Evolutionary conservation across 352 stramenopile species (phyloP).

Genomic region (Nothophytophthora sp.): DNA sequence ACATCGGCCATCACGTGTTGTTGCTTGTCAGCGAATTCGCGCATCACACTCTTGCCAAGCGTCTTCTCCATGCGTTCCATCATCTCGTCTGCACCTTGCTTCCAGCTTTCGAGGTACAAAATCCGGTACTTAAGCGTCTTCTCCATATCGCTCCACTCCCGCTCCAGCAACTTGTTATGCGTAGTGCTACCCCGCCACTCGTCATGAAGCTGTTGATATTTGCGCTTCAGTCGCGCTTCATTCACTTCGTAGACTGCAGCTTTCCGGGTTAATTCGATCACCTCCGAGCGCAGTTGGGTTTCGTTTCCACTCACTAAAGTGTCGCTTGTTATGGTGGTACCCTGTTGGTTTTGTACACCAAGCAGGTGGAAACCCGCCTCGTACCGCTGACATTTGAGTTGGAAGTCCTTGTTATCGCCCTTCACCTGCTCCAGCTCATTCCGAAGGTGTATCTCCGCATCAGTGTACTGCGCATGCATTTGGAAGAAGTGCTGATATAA

Average conservation of each 20-base stretch:
- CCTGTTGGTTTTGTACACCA: conserved; percentile 26
- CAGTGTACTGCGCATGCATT: conserved; percentile 47
- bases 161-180: conserved; percentile 43
- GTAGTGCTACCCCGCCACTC: conserved; percentile 39
- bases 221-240: conserved; percentile 68
- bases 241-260: conserved; percentile 85
- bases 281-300: conserved; percentile 40
- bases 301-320: conserved; percentile 30
- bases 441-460: conserved; percentile 35
- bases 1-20: conserved; percentile 30
- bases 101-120: conserved; percentile 92
- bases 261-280: conserved; percentile 76
- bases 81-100: conserved; percentile 64
- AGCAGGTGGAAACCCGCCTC: conserved; percentile 55
- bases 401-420: conserved; percentile 41
- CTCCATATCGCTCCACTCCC: conserved; percentile 89
- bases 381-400: conserved; percentile 54
- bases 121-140: conserved; percentile 86
- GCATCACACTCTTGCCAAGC: conserved; percentile 60
- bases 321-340: background rate
- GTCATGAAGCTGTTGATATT: conserved; percentile 51
- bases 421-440: conserved; percentile 41
- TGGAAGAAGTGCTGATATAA: conserved; percentile 78
- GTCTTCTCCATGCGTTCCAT: conserved; percentile 65
- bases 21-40: conserved; percentile 47